These are phyloP conservation scores for Syzygium grande DNA, from an alignment of 345 rosid genomes.

Conservation along the genomic window DNA sequence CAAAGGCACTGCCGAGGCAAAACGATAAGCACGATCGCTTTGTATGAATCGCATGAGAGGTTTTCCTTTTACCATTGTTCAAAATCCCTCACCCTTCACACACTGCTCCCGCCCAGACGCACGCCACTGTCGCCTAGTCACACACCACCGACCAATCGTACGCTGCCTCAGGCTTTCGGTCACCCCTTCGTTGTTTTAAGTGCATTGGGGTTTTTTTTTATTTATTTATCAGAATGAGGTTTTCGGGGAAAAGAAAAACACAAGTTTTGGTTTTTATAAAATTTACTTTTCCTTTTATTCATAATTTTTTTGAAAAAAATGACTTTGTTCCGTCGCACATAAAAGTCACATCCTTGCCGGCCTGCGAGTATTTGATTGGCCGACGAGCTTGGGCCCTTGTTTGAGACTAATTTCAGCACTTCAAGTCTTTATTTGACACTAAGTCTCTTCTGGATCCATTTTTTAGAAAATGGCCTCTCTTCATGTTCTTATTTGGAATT, in stretches of 20 bases:
- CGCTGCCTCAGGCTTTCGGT: rapidly evolving
- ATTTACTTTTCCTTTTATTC: too few species aligned
- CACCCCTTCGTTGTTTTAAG: not conserved
- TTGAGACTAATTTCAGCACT: not conserved
- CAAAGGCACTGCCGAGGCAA: too few species aligned
- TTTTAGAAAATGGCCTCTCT: not conserved
- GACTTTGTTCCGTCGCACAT: rapidly evolving
- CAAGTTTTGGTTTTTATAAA: too few species aligned
- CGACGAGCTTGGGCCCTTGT: rapidly evolving
- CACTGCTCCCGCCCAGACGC: not conserved
- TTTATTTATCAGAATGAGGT: too few species aligned
- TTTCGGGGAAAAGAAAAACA: not conserved
- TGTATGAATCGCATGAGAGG: too few species aligned
- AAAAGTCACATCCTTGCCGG: rapidly evolving
- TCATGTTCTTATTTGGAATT: not conserved
- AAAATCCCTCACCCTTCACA: not conserved
- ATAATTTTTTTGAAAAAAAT: too few species aligned
- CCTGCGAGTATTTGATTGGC: too few species aligned
- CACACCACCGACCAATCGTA: not conserved
- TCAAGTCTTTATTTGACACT: not conserved
- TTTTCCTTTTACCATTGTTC: too few species aligned
- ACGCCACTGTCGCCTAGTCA: rapidly evolving
- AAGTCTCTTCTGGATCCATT: rapidly evolving
- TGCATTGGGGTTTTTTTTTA: not conserved
- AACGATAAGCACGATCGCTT: too few species aligned